Evolutionary conservation across 805 yeast species (phyloP), one percentile per base, ranked within the genome.

Genomic region (Sugiyamaella chiloensis): DNA sequence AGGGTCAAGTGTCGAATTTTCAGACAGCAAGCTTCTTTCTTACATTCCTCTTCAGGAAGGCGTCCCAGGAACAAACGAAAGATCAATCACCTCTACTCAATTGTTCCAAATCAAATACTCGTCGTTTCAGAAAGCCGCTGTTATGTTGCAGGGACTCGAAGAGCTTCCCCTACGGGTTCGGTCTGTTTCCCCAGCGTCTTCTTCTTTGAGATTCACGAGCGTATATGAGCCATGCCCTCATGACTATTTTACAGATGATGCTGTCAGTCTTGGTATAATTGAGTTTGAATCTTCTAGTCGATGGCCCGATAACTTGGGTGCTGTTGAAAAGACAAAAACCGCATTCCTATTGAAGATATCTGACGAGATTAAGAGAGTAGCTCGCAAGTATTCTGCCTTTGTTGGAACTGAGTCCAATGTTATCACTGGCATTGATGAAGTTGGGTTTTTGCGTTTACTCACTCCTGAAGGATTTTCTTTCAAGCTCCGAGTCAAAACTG

Each of bases 401-500:
- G 69, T 90, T 27, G 79, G 85, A 2, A 75, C 79, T 44, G 96
- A 90, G 61, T 72, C 74, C 52, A 67, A 67, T 40, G 27, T 40
- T 8, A 36, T 52, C 7, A 53, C 54, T 8, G 56, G 48, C 7
- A 3, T 68, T 16, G 48, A 19, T 8, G 67, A 64, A 48, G 42
- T 57, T 6, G 64, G 66, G 6, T 61, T 64, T 39, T 50, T 62
- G 35, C 57, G 55, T 44, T 70, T 93, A 17, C 72, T 87, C 51
- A 79, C 95, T 0, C 95, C 96, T 1, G 93, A 85, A 52, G 99
- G 99, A 1, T 91, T 70, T 64, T 96, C 95, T 0, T 91, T 89
- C 74, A 76, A 76, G 54, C 66, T 88, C 35, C 75, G 93, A 48
- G 81, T 90, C 1, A 68, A 83, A 35, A 84, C 95, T 0, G 96